Conservation (phyloP, 345 rosid species). For the Firmiana major region DNA sequence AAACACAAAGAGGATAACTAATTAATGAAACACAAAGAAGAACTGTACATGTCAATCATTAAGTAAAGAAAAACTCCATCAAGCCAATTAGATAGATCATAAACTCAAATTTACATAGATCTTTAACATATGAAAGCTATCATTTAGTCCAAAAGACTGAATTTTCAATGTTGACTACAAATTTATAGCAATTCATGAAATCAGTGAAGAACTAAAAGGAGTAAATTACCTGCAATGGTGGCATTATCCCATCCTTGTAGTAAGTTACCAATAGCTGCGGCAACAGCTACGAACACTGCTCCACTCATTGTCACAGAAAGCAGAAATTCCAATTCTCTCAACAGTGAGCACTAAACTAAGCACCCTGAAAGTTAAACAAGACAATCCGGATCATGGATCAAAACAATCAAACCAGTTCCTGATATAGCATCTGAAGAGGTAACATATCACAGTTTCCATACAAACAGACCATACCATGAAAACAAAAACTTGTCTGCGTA, state of each 20-base stretch:
- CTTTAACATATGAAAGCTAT: slow-evolving; percentile 4
- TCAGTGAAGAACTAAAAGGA: background rate
- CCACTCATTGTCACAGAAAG: slow-evolving; percentile 54
- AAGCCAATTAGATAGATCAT: slow-evolving; percentile 17
- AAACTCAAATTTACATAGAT: slow-evolving; percentile 5
- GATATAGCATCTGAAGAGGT: background rate
- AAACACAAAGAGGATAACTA: slow-evolving; percentile 2
- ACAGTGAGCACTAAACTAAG: slow-evolving; percentile 18
- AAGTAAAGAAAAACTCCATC: background rate
- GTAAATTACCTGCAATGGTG: slow-evolving; percentile 77
- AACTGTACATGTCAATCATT: background rate
- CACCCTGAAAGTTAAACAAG: slow-evolving; percentile 26
- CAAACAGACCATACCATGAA: slow-evolving; percentile 10
- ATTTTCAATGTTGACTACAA: background rate
- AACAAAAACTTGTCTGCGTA: slow-evolving; percentile 9
- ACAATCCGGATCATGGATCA: slow-evolving; percentile 23
- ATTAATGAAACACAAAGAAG: slow-evolving; percentile 1
- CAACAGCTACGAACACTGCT: slow-evolving; percentile 85
- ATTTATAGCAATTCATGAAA: background rate
- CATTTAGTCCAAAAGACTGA: slow-evolving; percentile 4
- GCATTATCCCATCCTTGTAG: slow-evolving; percentile 99
- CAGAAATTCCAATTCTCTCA: slow-evolving; percentile 20
- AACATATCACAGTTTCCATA: slow-evolving; percentile 20
- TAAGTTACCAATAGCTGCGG: slow-evolving; percentile 88
- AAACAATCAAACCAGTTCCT: slow-evolving; percentile 11